These are phyloP conservation scores for Coprinopsis marcescibilis DNA, from an alignment of 768 basidiomycete genomes.

Conservation along the genomic window DNA sequence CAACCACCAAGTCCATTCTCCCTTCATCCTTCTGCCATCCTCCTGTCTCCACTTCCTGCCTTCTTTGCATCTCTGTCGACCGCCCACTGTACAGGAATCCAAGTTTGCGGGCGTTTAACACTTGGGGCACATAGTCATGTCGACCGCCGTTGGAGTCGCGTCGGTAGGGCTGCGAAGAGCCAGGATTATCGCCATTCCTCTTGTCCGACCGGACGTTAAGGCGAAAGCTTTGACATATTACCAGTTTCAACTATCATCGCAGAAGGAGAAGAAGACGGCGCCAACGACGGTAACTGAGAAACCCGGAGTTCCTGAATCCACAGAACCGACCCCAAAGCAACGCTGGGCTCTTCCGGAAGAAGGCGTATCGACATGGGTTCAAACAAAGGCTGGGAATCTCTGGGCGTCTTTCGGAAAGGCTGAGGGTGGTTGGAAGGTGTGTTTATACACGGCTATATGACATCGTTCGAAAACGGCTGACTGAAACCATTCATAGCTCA, in stretches of 20 bases:
- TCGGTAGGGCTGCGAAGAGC: slow-evolving; percentile 25
- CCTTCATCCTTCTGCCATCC: not conserved
- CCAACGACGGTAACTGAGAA: slow-evolving; percentile 11
- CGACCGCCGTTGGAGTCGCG: slow-evolving; percentile 16
- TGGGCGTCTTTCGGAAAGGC: slow-evolving; percentile 72
- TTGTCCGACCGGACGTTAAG: slow-evolving; percentile 27
- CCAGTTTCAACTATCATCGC: slow-evolving; percentile 34
- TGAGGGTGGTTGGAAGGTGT: slow-evolving; percentile 68
- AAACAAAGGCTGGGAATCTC: slow-evolving; percentile 44
- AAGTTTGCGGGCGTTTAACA: no score
- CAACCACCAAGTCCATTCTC: not conserved
- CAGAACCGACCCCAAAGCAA: slow-evolving; percentile 17
- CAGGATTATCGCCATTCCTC: slow-evolving; percentile 42
- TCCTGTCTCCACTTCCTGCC: not conserved
- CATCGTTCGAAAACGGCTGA: not conserved
- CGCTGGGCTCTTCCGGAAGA: slow-evolving; percentile 31
- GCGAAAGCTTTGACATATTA: slow-evolving; percentile 33
- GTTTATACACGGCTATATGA: slow-evolving; percentile 16
- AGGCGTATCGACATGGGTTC: slow-evolving; percentile 43
- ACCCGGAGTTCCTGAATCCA: slow-evolving; percentile 17
- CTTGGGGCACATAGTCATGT: no score
- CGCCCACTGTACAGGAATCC: not conserved
- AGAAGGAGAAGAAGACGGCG: slow-evolving; percentile 11
- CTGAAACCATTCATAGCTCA: slow-evolving; percentile 36
- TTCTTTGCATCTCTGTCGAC: not conserved